phyloP scores from a whole-genome alignment of 2,329 filamentous ascomycete genomes.

The Xylaria sp. region DNA sequence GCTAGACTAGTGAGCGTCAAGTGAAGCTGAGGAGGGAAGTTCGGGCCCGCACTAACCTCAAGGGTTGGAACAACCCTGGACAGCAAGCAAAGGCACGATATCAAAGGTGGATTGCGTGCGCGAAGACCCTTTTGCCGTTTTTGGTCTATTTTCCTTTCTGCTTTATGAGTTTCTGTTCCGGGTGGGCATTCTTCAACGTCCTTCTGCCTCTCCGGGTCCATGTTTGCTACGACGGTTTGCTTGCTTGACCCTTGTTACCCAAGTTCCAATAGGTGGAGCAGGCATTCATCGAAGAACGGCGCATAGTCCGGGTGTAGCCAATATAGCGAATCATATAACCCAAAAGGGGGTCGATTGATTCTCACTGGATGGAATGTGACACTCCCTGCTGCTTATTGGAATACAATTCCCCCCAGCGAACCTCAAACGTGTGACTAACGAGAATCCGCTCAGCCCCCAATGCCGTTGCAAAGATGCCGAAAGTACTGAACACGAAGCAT shows the following conservation, averaged over 20 bases:
- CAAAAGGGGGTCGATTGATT: slow-evolving; percentile 15
- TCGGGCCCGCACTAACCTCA: slow-evolving; percentile 12
- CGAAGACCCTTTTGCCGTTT: slow-evolving; percentile 6
- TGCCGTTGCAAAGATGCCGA: background rate
- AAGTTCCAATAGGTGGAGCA: slow-evolving; percentile 15
- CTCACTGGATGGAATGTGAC: slow-evolving; percentile 20
- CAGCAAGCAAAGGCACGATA: slow-evolving; percentile 19
- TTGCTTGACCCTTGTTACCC: slow-evolving; percentile 16
- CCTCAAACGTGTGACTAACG: slow-evolving; percentile 15
- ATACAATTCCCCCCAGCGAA: background rate
- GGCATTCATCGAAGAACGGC: slow-evolving; percentile 5
- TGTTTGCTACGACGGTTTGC: slow-evolving; percentile 18
- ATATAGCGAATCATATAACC: slow-evolving; percentile 22
- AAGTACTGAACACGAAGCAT: background rate
- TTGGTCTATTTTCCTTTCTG: too few species aligned
- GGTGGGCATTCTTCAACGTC: background rate
- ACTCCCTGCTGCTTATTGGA: background rate
- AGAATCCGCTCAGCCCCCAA: slow-evolving; percentile 1
- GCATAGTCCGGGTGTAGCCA: slow-evolving; percentile 20
- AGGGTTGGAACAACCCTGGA: slow-evolving; percentile 4
- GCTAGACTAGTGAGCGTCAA: slow-evolving; percentile 8
- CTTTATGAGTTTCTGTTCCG: too few species aligned
- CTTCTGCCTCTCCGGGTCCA: slow-evolving; percentile 5
- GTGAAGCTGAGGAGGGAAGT: slow-evolving; percentile 16
- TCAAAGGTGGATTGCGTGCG: slow-evolving; percentile 23